These are phyloP conservation scores for Hyaloscypha finlandica DNA, from an alignment of 495 filamentous ascomycete species.

Conservation along the genomic window DNA sequence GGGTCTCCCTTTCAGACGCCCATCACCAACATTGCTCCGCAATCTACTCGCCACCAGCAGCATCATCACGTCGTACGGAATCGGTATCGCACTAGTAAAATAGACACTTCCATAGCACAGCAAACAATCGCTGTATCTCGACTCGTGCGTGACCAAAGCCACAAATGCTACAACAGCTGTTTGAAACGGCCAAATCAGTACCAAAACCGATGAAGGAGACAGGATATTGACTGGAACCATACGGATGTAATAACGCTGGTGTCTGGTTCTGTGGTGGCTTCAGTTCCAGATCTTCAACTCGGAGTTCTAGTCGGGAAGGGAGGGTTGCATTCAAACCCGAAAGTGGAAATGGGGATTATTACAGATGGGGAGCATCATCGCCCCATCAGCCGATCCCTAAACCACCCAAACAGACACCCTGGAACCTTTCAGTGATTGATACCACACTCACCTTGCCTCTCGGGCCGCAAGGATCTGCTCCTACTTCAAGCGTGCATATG, in stretches of 20 bases:
- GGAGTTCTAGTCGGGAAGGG: not conserved
- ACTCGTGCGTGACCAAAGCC: not conserved
- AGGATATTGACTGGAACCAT: not conserved
- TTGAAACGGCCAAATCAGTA: not conserved
- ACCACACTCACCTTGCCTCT: not conserved
- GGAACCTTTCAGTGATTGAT: not conserved
- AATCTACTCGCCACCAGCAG: not conserved
- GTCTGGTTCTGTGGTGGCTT: not conserved
- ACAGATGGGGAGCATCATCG: not conserved
- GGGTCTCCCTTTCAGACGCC: not conserved
- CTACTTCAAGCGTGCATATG: not conserved
- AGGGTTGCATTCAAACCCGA: not conserved
- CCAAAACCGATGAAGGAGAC: not conserved
- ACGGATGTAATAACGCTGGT: not conserved
- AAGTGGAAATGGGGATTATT: slow-evolving; percentile 4
- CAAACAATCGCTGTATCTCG: not conserved
- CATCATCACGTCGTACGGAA: not conserved
- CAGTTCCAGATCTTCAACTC: not conserved
- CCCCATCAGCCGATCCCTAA: slow-evolving; percentile 1
- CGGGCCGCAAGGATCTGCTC: slow-evolving; percentile 7
- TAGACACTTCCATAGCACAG: not conserved
- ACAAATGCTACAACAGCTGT: not conserved
- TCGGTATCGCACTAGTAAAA: not conserved
- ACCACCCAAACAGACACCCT: slow-evolving; percentile 5
- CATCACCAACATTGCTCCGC: not conserved